These are phyloP conservation scores for Amanita polypyramis DNA, from an alignment of 768 basidiomycete genomes.

Conservation along the genomic window DNA sequence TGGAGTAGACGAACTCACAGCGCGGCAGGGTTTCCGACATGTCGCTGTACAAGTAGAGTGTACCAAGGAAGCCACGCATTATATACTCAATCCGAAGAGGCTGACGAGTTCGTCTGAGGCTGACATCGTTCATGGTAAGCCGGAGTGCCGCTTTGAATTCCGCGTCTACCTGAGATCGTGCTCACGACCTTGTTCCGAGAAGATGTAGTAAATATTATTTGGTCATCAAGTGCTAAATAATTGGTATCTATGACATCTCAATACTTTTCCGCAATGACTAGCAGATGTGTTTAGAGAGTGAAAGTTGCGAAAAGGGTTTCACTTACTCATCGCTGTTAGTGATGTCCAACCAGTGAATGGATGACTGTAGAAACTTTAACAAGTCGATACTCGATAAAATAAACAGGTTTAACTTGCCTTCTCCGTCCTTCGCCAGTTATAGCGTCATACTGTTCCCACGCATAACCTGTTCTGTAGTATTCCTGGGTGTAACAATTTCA, in stretches of 20 bases:
- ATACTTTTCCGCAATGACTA: constrained; percentile 9
- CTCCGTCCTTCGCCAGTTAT: constrained; percentile 72
- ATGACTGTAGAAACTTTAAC: constrained; percentile 40
- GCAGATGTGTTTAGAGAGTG: background rate
- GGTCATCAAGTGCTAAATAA: background rate
- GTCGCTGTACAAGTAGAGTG: background rate
- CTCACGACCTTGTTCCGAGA: too few relatives aligned
- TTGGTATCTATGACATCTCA: background rate
- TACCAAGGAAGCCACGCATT: background rate
- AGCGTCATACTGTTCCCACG: constrained; percentile 96
- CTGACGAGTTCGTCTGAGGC: background rate
- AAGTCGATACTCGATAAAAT: constrained; percentile 7
- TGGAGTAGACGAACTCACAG: background rate
- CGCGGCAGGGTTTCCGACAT: background rate
- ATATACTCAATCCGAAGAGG: background rate
- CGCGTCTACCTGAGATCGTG: too few relatives aligned
- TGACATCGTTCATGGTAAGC: background rate
- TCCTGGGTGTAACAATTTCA: constrained; percentile 37
- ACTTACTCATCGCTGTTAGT: constrained; percentile 77
- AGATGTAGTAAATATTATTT: too few relatives aligned
- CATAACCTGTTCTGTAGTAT: constrained; percentile 86
- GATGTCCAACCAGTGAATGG: constrained; percentile 98
- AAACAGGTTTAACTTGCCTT: constrained; percentile 44
- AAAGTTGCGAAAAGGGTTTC: background rate
- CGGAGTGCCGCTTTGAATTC: too few relatives aligned